These are phyloP conservation scores for Diaporthe nobilis DNA, from an alignment of 2,329 filamentous ascomycete genomes.

Conservation along the genomic window DNA sequence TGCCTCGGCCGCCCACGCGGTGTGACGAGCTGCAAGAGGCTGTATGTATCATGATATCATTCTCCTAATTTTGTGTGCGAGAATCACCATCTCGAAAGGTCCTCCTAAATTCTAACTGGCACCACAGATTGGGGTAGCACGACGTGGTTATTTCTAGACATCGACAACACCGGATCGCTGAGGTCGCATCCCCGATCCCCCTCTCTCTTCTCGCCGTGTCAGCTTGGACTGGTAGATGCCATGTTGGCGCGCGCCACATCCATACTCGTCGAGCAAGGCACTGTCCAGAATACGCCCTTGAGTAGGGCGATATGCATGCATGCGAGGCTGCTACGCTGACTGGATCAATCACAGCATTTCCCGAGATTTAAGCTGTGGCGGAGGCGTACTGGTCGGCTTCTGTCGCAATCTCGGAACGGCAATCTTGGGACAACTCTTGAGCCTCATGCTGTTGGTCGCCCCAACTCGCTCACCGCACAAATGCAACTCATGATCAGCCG, in stretches of 20 bases:
- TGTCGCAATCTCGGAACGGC: background rate
- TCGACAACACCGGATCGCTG: slow-evolving; percentile 31
- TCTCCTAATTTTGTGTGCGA: background rate
- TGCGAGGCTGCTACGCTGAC: slow-evolving; percentile 4
- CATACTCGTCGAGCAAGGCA: background rate
- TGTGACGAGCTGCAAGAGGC: slow-evolving; percentile 29
- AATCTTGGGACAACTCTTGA: slow-evolving; percentile 13
- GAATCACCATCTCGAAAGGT: slow-evolving; percentile 12
- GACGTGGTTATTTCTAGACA: slow-evolving; percentile 13
- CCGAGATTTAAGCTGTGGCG: slow-evolving; percentile 12
- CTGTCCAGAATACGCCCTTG: slow-evolving; percentile 15
- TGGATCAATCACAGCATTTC: slow-evolving; percentile 19
- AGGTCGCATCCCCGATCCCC: slow-evolving; percentile 37
- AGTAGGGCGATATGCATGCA: slow-evolving; percentile 9
- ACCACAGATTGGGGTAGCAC: slow-evolving; percentile 31
- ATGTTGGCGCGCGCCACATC: slow-evolving; percentile 35
- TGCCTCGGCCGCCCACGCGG: background rate
- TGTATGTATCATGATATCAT: slow-evolving; percentile 40
- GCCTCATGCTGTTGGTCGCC: slow-evolving; percentile 10
- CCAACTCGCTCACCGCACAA: slow-evolving; percentile 23
- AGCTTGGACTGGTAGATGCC: slow-evolving; percentile 5
- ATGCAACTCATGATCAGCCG: background rate
- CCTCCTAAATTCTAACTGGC: slow-evolving; percentile 1
- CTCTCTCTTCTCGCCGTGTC: background rate
- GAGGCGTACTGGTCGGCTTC: slow-evolving; percentile 2